A percentile compares a stretch with the other conserved stretches of the same genome.
These are phyloP conservation scores for Hansfordia pulvinata DNA, from an alignment of 2,329 filamentous ascomycete genomes.

Conservation along the genomic window DNA sequence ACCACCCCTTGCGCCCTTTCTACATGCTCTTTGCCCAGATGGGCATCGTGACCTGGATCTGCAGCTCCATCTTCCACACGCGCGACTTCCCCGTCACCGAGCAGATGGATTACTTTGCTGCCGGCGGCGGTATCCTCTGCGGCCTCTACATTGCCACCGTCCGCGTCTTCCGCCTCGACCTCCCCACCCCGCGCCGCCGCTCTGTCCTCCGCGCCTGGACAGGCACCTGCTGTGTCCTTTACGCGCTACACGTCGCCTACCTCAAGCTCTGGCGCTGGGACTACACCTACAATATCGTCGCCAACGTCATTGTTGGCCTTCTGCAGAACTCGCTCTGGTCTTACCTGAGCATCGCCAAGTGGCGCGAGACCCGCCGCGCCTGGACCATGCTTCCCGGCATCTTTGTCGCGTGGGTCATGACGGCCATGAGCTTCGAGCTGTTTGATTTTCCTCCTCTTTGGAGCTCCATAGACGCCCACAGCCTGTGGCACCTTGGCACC, in stretches of 20 bases:
- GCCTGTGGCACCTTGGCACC: conserved; percentile 89
- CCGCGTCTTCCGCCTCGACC: conserved; percentile 71
- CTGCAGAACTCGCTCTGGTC: conserved; percentile 77
- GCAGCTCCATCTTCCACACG: conserved; percentile 85
- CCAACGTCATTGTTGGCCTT: conserved; percentile 73
- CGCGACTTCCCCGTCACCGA: conserved; percentile 78
- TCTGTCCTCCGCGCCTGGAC: conserved; percentile 63
- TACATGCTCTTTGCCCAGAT: conserved; percentile 72
- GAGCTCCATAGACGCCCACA: conserved; percentile 83
- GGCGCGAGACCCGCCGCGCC: conserved; percentile 51
- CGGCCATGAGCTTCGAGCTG: conserved; percentile 91
- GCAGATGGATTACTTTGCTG: conserved; percentile 91
- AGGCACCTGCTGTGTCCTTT: conserved; percentile 54
- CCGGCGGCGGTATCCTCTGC: conserved; percentile 80
- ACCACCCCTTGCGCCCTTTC: conserved; percentile 66
- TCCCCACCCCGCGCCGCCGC: conserved; percentile 24
- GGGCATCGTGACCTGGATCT: conserved; percentile 72
- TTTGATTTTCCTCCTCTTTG: conserved; percentile 82
- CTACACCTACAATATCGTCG: conserved; percentile 96
- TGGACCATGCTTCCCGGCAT: conserved; percentile 88
- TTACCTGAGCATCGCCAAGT: conserved; percentile 66
- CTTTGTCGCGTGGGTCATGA: conserved; percentile 80
- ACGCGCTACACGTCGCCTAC: conserved; percentile 66
- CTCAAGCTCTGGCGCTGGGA: conserved; percentile 81
- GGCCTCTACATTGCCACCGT: conserved; percentile 78